Evolutionary conservation across 2,329 filamentous ascomycete species (phyloP).

Genomic region (Colletotrichum nymphaeae): DNA sequence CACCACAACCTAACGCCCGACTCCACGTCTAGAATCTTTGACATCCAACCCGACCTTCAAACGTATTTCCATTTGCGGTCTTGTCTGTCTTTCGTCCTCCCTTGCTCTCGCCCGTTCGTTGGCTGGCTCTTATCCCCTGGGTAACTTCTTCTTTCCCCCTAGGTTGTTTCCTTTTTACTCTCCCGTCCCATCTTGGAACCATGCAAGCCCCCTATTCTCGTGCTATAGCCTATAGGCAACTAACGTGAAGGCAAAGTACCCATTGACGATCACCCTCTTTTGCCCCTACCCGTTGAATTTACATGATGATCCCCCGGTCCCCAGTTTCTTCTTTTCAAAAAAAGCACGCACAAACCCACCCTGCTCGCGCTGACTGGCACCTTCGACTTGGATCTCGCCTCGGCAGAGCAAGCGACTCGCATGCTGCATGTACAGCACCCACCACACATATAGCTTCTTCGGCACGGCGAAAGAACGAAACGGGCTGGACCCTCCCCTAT

Average conservation of each 20-base stretch:
- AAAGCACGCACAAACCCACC: constrained; percentile 19
- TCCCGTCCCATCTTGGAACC: not conserved
- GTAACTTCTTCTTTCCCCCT: not conserved
- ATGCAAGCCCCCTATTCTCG: not conserved
- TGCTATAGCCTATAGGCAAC: not conserved
- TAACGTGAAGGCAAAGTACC: not conserved
- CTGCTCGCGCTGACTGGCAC: not conserved
- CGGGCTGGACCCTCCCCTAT: not conserved
- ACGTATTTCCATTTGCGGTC: constrained; percentile 11
- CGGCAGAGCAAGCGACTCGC: constrained; percentile 17
- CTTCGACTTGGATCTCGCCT: constrained; percentile 30
- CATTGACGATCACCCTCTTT: constrained; percentile 6
- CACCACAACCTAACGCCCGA: not conserved
- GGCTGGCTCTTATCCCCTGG: not conserved
- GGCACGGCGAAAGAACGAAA: not conserved
- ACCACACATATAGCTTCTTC: not conserved
- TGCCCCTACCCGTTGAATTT: not conserved
- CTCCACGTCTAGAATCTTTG: constrained; percentile 16
- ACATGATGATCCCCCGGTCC: not conserved
- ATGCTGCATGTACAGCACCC: not conserved
- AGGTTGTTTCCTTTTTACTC: not conserved
- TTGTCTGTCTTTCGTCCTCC: not conserved
- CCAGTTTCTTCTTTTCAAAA: not conserved
- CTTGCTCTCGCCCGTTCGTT: constrained; percentile 9
- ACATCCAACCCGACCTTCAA: constrained; percentile 28